Base-by-base conservation (phyloP, 257 asterid species). In the Solanum habrochaites region DNA sequence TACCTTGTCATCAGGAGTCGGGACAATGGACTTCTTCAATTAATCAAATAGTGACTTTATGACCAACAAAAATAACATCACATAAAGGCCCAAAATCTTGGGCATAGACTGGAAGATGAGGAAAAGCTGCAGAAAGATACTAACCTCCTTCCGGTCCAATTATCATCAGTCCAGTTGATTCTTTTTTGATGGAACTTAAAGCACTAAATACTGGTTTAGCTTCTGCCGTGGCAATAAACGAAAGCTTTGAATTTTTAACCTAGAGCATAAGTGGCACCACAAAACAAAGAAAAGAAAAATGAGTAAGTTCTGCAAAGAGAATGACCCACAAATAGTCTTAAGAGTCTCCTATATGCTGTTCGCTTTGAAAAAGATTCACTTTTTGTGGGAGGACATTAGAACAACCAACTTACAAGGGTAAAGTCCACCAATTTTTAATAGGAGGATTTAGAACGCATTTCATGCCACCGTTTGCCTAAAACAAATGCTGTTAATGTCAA, bases 61-160 rank as follows among this genome's bases (percentile, higher is more conserved):
- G 84, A 27, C 67, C 84, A 80, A 80, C 84, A 31, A 80, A 16
- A 80, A 47, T 27, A 80, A 3, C 84, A 80, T 80, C 62, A 18
- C 10, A 18, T 80, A 8, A 27, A 78, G 66, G 66, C 84, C 45
- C 42, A 78, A 78, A 45, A 78, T 18, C 39, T 78, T 45, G 84
- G 84, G 84, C 9, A 16, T 45, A 45, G 27, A 78, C 39, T 8
- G 27, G 42, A 80, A 80, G 66, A 80, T 42, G 27, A 45, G 39
- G 16, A 6, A 47, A 16, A 16, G 66, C 67, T 47, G 86, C 58
- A 84, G 11, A 23, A 67, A 66, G 64, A 69, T 58, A 89, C 94
- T 92, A 64, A 94, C 99, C 99, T 94, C 99, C 99, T 95, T 97
- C 99, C 23, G 99, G 99, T 88, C 99, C 99, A 91, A 97, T 87